These are phyloP conservation scores for Ammopiptanthus mongolicus DNA, from an alignment of 306 rosid genomes.

Conservation along the genomic window DNA sequence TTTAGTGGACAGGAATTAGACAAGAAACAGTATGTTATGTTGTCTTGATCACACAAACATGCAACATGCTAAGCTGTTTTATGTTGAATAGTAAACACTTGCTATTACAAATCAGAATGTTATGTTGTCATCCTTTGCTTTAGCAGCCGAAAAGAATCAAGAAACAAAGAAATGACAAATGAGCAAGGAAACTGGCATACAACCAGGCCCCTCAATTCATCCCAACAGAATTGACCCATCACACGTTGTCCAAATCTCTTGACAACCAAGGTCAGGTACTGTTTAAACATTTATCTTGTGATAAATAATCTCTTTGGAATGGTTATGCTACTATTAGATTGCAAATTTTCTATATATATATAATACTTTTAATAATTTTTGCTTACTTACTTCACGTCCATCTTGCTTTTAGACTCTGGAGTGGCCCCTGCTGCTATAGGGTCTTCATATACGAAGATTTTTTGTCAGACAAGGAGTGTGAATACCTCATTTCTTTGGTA, in stretches of 20 bases:
- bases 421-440: conserved; percentile 42
- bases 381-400: background rate
- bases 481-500: conserved; percentile 72
- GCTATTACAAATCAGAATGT: background rate
- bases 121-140: conserved; percentile 13
- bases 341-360: background rate
- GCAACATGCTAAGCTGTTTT: background rate
- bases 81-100: no score
- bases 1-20: no score
- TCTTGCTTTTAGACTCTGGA: background rate
- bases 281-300: background rate
- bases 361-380: background rate
- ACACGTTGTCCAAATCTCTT: conserved; percentile 72
- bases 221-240: conserved; percentile 59
- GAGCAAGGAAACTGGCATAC: conserved; percentile 18
- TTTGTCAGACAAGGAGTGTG: conserved; percentile 69
- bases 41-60: background rate
- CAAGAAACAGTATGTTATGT: no score
- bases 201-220: conserved; percentile 28
- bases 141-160: conserved; percentile 60
- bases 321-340: background rate
- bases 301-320: background rate
- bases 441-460: conserved; percentile 60
- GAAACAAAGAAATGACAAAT: conserved; percentile 26
- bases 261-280: conserved; percentile 98